Evolutionary conservation across 1,284 basidiomycete species (phyloP).

Genomic region (Ustilago loliicola): DNA sequence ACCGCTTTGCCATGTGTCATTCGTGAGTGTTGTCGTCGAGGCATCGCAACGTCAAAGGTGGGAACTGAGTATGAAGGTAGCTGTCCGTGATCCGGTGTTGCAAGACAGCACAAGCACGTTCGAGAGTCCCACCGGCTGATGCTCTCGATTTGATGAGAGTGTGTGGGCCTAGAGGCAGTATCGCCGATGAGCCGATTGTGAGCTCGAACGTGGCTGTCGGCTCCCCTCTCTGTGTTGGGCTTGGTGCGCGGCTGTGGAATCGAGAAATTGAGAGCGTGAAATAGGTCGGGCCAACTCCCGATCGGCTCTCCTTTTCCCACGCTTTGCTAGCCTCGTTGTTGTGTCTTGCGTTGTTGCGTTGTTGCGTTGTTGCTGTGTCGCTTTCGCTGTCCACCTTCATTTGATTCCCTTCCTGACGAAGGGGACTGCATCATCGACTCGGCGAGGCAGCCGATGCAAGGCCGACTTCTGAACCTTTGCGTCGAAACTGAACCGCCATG

Average conservation of each 20-base stretch:
- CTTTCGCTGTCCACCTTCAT: not conserved
- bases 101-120: too few relatives aligned
- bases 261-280: slow-evolving; percentile 14
- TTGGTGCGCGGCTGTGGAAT: slow-evolving; percentile 1
- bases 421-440: too few relatives aligned
- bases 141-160: too few relatives aligned
- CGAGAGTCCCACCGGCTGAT: too few relatives aligned
- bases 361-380: not conserved
- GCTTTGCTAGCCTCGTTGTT: slow-evolving; percentile 1
- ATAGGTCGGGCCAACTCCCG: slow-evolving; percentile 27
- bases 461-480: not conserved
- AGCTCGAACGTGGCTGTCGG: not conserved
- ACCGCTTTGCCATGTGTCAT: not conserved
- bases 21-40: not conserved
- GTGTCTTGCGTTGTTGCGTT: not conserved
- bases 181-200: not conserved
- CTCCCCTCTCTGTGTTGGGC: not conserved
- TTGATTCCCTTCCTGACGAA: too few relatives aligned
- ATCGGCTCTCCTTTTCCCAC: slow-evolving; percentile 4
- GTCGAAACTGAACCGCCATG: not conserved
- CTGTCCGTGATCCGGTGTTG: too few relatives aligned
- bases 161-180: too few relatives aligned
- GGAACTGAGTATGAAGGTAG: too few relatives aligned
- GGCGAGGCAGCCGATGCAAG: too few relatives aligned
- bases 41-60: too few relatives aligned